Evolutionary conservation across 1,284 basidiomycete species (phyloP).

Genomic region (Takashimella koratensis): DNA sequence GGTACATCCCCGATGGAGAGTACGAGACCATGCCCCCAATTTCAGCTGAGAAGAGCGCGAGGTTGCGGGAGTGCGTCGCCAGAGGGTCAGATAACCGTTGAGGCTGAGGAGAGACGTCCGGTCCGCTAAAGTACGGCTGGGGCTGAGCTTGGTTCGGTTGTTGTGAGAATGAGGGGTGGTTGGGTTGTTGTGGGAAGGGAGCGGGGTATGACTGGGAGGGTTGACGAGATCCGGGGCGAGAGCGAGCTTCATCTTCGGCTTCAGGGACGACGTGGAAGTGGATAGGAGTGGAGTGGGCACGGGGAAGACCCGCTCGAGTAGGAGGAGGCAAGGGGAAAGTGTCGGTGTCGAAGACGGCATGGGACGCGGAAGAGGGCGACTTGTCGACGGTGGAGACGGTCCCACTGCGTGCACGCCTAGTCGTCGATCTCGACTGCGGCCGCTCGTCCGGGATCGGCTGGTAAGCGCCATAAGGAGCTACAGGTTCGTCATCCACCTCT

Average conservation of each 20-base stretch:
- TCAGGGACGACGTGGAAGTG: background rate
- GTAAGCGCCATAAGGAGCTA: background rate
- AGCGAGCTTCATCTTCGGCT: background rate
- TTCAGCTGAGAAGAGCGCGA: constrained; percentile 33
- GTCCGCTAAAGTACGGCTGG: background rate
- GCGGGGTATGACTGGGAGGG: background rate
- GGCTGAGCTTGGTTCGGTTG: background rate
- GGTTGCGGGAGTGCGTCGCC: constrained; percentile 35
- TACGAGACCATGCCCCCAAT: constrained; percentile 27
- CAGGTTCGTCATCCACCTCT: constrained; percentile 17
- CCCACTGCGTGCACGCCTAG: background rate
- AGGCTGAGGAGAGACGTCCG: background rate
- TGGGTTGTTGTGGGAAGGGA: background rate
- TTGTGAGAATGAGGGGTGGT: too few species aligned
- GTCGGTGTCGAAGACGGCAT: background rate
- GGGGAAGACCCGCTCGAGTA: background rate
- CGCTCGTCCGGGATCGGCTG: background rate
- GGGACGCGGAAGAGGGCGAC: background rate
- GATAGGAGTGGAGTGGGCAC: background rate
- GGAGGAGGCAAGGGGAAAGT: background rate
- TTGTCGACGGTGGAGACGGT: background rate
- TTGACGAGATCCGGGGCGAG: background rate
- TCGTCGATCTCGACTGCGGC: background rate
- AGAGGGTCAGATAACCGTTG: constrained; percentile 18
- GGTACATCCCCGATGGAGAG: background rate